These are phyloP conservation scores for Hypoxylon sp. DNA, from an alignment of 2,329 filamentous ascomycete genomes.

Conservation along the genomic window DNA sequence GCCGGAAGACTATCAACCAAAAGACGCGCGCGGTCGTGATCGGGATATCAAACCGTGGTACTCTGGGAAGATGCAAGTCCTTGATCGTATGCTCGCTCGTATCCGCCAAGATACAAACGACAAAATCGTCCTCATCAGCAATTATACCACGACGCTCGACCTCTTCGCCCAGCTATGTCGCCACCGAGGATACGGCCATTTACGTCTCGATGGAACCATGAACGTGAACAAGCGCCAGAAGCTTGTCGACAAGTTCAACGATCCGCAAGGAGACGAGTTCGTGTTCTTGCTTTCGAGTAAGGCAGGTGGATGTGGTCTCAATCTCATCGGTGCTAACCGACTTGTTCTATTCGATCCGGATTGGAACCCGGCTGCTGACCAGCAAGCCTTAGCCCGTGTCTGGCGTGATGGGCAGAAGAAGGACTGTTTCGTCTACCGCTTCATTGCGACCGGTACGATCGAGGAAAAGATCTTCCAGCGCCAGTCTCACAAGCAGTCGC, in stretches of 20 bases:
- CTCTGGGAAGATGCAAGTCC: constrained; percentile 97
- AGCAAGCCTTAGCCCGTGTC: constrained; percentile 95
- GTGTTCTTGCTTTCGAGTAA: constrained; percentile 97
- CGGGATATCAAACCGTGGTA: constrained; percentile 96
- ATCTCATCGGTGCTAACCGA: constrained; percentile 84
- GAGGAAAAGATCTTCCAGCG: constrained; percentile 99
- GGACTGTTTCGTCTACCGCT: constrained; percentile 99
- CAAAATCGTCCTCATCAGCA: constrained; percentile 99
- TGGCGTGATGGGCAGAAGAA: constrained; percentile 99
- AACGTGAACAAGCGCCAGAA: constrained; percentile 97
- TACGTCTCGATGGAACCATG: constrained; percentile 97
- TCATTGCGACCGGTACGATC: constrained; percentile 97
- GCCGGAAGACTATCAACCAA: constrained; percentile 89
- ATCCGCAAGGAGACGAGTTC: constrained; percentile 90
- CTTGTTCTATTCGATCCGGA: constrained; percentile 94
- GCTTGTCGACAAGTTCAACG: constrained; percentile 97
- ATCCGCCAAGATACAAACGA: constrained; percentile 97
- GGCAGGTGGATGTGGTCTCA: constrained; percentile 92
- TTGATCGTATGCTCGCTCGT: constrained; percentile 97
- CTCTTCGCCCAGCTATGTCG: constrained; percentile 94
- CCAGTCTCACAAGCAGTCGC: constrained; percentile 96
- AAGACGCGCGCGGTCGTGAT: constrained; percentile 88
- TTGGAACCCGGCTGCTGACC: constrained; percentile 98
- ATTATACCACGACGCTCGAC: constrained; percentile 97
- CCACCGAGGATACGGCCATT: constrained; percentile 83